These are phyloP conservation scores for Sugiyamaella xylanicola DNA, from an alignment of 1,139 yeast genomes.

Conservation along the genomic window DNA sequence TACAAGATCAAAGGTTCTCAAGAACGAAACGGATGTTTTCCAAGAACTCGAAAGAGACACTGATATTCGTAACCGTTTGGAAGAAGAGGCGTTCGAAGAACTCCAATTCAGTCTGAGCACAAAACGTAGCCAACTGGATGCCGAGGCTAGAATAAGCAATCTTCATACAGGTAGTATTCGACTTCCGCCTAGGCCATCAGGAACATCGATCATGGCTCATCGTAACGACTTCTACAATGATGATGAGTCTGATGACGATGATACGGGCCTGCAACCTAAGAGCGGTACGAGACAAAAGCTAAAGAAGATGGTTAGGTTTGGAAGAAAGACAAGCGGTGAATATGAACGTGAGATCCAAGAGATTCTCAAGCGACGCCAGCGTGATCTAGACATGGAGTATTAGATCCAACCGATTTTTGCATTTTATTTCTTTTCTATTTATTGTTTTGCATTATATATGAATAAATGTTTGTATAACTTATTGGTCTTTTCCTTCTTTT, in stretches of 20 bases:
- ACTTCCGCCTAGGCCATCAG: slow-evolving; percentile 1
- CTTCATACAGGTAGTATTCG: slow-evolving; percentile 4
- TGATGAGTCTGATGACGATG: slow-evolving; percentile 56
- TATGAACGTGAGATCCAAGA: slow-evolving; percentile 45
- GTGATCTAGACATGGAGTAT: slow-evolving; percentile 31
- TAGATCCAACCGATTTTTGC: background rate
- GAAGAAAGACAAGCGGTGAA: slow-evolving; percentile 38
- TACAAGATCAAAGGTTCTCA: slow-evolving; percentile 56
- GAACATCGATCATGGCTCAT: slow-evolving; percentile 12
- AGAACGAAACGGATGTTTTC: slow-evolving; percentile 79
- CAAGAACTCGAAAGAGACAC: slow-evolving; percentile 73
- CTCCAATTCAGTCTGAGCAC: slow-evolving; percentile 38
- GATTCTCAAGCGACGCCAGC: slow-evolving; percentile 43
- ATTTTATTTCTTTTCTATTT: background rate
- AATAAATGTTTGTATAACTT: background rate
- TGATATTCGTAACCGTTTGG: slow-evolving; percentile 68
- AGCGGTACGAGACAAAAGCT: slow-evolving; percentile 31
- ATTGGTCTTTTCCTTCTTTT: background rate
- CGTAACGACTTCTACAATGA: slow-evolving; percentile 44
- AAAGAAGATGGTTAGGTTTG: slow-evolving; percentile 34
- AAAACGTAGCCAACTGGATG: slow-evolving; percentile 7
- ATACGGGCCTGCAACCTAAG: slow-evolving; percentile 54
- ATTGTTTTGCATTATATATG: slow-evolving; percentile 4
- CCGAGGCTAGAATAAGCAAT: slow-evolving; percentile 3
- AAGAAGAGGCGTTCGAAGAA: slow-evolving; percentile 69